Evolutionary conservation across 78 protist genomes (phyloP).

Genomic region (Monosiga brevicollis): DNA sequence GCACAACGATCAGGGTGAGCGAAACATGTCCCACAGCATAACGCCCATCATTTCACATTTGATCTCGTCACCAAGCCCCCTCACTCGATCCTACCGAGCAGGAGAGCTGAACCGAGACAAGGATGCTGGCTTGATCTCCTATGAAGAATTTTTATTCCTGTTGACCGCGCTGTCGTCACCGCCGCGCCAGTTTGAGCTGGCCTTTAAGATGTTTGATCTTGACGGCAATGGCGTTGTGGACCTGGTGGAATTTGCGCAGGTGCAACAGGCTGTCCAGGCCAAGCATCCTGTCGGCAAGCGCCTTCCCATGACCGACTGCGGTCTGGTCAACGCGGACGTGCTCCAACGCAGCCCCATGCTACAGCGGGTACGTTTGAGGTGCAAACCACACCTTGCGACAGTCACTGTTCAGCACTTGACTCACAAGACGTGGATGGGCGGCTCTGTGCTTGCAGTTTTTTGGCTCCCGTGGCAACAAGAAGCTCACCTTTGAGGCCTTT

Average conservation of each 20-base stretch:
- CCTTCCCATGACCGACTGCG: background rate
- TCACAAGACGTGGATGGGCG: background rate
- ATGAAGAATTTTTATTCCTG: background rate
- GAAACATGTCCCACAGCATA: no score
- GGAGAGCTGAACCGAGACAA: no score
- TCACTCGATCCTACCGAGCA: no score
- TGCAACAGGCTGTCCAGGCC: background rate
- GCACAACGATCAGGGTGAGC: background rate
- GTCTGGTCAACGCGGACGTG: background rate
- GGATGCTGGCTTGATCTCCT: background rate
- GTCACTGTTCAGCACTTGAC: background rate
- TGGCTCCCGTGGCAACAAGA: background rate
- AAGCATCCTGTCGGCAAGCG: background rate
- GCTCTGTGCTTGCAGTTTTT: background rate
- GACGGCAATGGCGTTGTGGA: slow-evolving; percentile 33
- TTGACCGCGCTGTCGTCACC: slow-evolving; percentile 2
- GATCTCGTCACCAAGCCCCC: no score
- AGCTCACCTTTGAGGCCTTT: background rate
- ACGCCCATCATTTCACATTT: no score
- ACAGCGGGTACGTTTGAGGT: background rate
- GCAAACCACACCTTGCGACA: no score
- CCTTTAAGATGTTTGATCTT: slow-evolving; percentile 26
- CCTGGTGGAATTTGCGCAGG: background rate
- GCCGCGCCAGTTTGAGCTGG: slow-evolving; percentile 3
- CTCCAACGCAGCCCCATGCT: background rate